These are phyloP conservation scores for Ceratobasidium sp. DNA, from an alignment of 1,284 basidiomycete species.

Conservation along the genomic window DNA sequence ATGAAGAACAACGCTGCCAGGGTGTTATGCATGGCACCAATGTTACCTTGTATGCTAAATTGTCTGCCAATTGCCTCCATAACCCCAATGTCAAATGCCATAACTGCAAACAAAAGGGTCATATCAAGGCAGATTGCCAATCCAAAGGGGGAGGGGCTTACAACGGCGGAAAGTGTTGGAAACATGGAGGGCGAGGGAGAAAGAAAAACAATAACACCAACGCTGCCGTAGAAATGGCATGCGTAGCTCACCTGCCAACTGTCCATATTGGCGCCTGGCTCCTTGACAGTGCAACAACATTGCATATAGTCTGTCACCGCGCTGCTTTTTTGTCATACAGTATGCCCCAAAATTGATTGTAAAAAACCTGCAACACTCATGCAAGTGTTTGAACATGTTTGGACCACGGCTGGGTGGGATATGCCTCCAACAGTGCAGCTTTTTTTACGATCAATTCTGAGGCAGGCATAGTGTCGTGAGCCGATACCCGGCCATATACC, in stretches of 20 bases:
- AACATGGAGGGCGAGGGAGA: background rate
- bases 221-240: background rate
- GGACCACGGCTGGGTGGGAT: no score
- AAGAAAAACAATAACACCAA: background rate
- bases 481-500: no score
- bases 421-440: no score
- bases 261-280: background rate
- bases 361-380: no score
- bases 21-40: background rate
- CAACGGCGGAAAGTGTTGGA: background rate
- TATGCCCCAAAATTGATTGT: no score
- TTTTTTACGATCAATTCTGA: no score
- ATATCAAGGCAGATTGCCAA: background rate
- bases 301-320: no score
- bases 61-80: background rate
- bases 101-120: background rate
- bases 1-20: background rate
- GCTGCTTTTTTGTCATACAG: no score
- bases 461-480: no score
- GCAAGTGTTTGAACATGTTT: no score
- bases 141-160: background rate
- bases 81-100: background rate
- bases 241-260: background rate
- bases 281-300: background rate
- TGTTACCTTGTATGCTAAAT: background rate